Base-by-base conservation (phyloP, 2,329 filamentous ascomycete genomes). In the Cordyceps militaris region DNA sequence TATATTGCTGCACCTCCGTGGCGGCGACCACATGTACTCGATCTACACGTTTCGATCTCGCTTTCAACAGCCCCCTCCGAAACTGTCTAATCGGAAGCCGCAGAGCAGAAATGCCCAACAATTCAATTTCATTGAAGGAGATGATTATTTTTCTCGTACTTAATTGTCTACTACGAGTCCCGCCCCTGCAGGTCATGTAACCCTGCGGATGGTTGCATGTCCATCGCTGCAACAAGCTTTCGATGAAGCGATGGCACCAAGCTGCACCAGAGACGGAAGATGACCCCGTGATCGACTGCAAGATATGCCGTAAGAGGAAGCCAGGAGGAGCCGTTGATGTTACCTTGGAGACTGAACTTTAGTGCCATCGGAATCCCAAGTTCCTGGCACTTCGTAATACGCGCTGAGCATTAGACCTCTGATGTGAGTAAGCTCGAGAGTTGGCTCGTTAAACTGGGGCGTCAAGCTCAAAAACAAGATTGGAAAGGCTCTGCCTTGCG, bases 311-410 rank as follows among this genome's bases (percentile, higher is more conserved):
- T 9, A 40, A 42, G 1, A n/a, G 53, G 53, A 23, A 36, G 16
- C 11, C 4, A 40, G 32, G 7, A 19, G n/a, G 23, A n/a, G 34
- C 34, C 14, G 14, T 56, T 26, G 26, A 56, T 50, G 54, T 24
- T 56, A 56, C 54, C 44, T 56, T 56, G 54, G 54, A 56, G 54
- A 43, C 19, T 36, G 10, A 14, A n/a, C 13, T 19, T 28, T 48
- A 48, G 24, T 16, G 21, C 23, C 21, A 38, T 9, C 9, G 3
- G 36, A 52, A 42, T 40, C 11, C 4, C 34, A 6, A 24, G 34
- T 51, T 38, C 48, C 14, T 38, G 23, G 23, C 16, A 23, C 21
- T 26, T 40, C 48, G 34, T 51, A 40, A 28, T 51, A 51, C 23
- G n/a, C n/a, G n/a, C n/a, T n/a, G n/a, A n/a, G n/a, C n/a, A n/a